These are phyloP conservation scores for Pyrenula aspistea DNA, from an alignment of 495 filamentous ascomycete genomes.

Conservation along the genomic window DNA sequence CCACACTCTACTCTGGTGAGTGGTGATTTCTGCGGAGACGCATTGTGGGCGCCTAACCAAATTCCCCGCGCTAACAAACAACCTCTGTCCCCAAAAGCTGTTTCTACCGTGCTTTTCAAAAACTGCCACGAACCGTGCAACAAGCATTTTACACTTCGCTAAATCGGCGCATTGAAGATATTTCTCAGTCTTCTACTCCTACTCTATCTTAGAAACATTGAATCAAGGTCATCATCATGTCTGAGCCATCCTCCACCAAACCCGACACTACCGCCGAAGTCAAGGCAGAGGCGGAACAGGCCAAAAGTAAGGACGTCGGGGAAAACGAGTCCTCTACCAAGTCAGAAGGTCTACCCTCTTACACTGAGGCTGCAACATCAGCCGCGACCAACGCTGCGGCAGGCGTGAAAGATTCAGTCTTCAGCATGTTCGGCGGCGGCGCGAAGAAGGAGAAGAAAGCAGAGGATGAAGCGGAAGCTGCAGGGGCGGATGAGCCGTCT, in stretches of 20 bases:
- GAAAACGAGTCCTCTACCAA: conserved; percentile 23
- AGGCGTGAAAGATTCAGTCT: conserved; percentile 62
- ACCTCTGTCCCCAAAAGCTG: neutral
- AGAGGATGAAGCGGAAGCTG: conserved; percentile 64
- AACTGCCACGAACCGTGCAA: neutral
- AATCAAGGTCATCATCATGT: conserved; percentile 20
- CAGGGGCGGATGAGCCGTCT: conserved; percentile 59
- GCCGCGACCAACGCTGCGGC: conserved; percentile 32
- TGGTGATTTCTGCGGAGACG: no score
- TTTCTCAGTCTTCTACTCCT: neutral
- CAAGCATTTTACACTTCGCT: neutral
- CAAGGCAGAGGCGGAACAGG: conserved; percentile 28
- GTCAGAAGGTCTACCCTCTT: conserved; percentile 24
- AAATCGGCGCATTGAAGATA: neutral
- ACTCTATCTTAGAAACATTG: neutral
- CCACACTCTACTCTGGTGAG: no score
- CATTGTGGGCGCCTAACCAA: neutral
- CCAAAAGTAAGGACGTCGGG: conserved; percentile 19
- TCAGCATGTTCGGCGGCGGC: conserved; percentile 94
- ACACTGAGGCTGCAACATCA: conserved; percentile 30
- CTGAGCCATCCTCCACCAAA: conserved; percentile 35
- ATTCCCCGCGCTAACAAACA: neutral
- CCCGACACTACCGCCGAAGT: conserved; percentile 34
- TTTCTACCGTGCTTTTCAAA: neutral
- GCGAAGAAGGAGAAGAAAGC: conserved; percentile 74